Percentiles rank a stretch among this genome's conserved stretches.
phyloP scores from a whole-genome alignment of 2,329 filamentous ascomycete species.

The Leptosphaerulina australis region DNA sequence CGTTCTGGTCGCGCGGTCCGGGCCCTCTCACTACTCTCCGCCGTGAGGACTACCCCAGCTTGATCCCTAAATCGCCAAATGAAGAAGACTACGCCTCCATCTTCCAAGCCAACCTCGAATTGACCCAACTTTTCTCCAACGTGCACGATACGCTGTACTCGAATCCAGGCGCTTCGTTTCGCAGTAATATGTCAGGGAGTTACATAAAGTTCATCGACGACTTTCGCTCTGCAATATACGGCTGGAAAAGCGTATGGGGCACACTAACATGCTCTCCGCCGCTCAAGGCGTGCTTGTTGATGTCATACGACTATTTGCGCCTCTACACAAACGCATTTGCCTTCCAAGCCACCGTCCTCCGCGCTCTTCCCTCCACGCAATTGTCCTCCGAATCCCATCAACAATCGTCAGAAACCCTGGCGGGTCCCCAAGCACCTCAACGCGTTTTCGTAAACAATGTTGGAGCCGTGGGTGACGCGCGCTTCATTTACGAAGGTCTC shows the following conservation, averaged over 20 bases:
- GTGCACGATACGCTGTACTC: conserved; percentile 77
- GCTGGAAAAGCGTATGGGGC: conserved; percentile 74
- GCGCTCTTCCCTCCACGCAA: conserved; percentile 47
- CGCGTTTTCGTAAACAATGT: conserved; percentile 58
- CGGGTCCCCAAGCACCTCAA: conserved; percentile 33
- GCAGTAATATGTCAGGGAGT: conserved; percentile 72
- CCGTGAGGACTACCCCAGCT: conserved; percentile 70
- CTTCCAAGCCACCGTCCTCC: conserved; percentile 70
- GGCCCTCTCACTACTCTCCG: conserved; percentile 69
- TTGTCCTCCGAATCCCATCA: conserved; percentile 14
- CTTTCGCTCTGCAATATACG: conserved; percentile 70
- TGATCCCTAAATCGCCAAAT: conserved; percentile 63
- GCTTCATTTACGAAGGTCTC: conserved; percentile 58
- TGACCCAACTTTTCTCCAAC: conserved; percentile 75
- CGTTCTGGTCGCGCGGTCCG: conserved; percentile 75
- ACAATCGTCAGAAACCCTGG: neutral
- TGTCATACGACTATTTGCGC: conserved; percentile 75
- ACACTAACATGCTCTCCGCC: conserved; percentile 68
- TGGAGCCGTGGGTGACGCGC: conserved; percentile 55
- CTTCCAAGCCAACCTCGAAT: conserved; percentile 72
- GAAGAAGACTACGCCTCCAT: conserved; percentile 71
- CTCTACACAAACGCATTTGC: conserved; percentile 78
- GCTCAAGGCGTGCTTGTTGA: conserved; percentile 69
- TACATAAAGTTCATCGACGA: conserved; percentile 79
- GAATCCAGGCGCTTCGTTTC: conserved; percentile 70